phyloP scores from a whole-genome alignment of 441 rosid species.

The Corymbia citriodora region DNA sequence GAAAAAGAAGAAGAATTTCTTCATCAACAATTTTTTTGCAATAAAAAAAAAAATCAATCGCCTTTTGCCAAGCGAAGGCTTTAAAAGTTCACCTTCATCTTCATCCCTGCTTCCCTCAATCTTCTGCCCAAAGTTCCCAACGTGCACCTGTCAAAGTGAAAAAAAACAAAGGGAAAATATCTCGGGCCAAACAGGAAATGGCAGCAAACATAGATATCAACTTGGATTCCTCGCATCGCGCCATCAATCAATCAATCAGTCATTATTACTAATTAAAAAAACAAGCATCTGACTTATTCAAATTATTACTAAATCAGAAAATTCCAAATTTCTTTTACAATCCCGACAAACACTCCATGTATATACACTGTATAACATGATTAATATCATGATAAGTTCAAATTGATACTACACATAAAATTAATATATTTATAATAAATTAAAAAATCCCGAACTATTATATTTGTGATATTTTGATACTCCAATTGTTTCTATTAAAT shows the following conservation, averaged over 20 bases:
- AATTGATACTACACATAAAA: neutral
- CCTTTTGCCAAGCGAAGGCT: neutral
- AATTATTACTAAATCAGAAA: neutral
- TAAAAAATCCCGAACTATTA: too few species aligned
- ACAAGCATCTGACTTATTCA: neutral
- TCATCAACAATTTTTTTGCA: neutral
- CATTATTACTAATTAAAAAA: neutral
- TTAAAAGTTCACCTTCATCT: neutral
- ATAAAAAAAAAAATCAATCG: neutral
- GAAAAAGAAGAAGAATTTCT: too few species aligned
- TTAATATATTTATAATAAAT: neutral
- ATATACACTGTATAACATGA: neutral
- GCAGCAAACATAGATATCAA: neutral
- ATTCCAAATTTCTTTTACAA: neutral
- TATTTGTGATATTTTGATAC: neutral
- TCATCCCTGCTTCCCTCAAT: neutral
- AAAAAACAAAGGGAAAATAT: neutral
- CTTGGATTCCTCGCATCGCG: neutral
- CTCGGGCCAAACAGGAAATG: neutral
- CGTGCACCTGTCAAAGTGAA: neutral
- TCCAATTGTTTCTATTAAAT: too few species aligned
- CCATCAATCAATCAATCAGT: neutral
- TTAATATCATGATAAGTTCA: neutral
- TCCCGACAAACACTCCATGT: neutral
- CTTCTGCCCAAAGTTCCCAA: neutral